Evolutionary conservation across 208 protist genomes (phyloP).

Genomic region (Angomonas deanei): DNA sequence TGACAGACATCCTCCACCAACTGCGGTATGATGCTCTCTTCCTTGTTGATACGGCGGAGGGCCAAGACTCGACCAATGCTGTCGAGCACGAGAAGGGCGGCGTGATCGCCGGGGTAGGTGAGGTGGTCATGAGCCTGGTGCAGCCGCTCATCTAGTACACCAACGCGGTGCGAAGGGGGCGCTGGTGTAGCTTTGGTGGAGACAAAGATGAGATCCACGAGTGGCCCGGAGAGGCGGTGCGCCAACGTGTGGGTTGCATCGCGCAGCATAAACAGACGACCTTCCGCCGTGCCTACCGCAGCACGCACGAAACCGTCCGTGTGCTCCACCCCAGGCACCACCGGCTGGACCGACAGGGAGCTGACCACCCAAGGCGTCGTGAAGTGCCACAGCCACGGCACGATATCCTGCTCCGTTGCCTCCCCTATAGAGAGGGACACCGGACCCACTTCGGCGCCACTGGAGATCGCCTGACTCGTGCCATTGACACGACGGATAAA

Average conservation of each 20-base stretch:
- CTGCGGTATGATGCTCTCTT: conserved; percentile 20
- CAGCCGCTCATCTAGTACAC: background rate
- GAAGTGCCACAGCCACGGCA: conserved; percentile 33
- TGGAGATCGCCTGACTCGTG: background rate
- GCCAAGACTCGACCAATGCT: conserved; percentile 57
- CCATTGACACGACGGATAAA: no score
- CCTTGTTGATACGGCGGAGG: conserved; percentile 38
- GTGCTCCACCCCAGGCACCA: background rate
- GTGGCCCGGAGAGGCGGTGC: conserved; percentile 52
- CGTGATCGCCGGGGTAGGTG: background rate
- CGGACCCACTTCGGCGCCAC: background rate
- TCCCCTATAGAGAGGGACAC: conserved; percentile 1
- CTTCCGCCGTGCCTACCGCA: conserved; percentile 58
- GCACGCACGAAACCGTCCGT: conserved; percentile 7
- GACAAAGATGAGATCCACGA: conserved; percentile 66
- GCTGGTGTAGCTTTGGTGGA: conserved; percentile 9
- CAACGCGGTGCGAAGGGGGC: background rate
- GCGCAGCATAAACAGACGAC: conserved; percentile 42
- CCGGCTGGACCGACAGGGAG: conserved; percentile 44
- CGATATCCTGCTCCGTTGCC: conserved; percentile 14
- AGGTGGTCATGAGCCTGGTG: no score
- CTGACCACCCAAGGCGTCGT: conserved; percentile 31
- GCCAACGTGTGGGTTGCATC: conserved; percentile 16
- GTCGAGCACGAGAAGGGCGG: conserved; percentile 59
- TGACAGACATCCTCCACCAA: conserved; percentile 60